phyloP scores from a whole-genome alignment of 352 stramenopile species.

The Globisporangium sylvaticum region DNA sequence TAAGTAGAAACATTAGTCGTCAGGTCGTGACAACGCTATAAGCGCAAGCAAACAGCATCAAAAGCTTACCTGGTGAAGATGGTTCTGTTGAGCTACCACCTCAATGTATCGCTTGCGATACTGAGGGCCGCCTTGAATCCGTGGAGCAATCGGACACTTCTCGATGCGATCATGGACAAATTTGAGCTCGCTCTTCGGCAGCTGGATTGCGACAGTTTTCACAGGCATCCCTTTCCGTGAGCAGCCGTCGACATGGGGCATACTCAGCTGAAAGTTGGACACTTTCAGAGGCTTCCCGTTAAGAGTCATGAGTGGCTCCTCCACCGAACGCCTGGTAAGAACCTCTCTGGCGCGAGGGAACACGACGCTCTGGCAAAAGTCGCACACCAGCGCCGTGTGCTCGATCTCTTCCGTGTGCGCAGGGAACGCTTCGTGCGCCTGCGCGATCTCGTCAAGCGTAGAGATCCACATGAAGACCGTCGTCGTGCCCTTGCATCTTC shows the following conservation, averaged over 20 bases:
- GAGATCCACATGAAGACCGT: conserved; percentile 70
- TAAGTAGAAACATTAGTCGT: background rate
- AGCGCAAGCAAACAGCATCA: background rate
- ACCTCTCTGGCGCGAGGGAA: conserved; percentile 71
- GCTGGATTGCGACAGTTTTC: conserved; percentile 53
- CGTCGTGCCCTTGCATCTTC: conserved; percentile 73
- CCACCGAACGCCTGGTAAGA: conserved; percentile 53
- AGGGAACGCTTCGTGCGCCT: conserved; percentile 68
- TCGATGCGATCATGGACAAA: conserved; percentile 81
- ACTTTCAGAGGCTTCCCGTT: conserved; percentile 69
- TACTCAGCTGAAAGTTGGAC: conserved; percentile 83
- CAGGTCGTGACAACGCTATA: background rate
- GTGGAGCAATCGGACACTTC: conserved; percentile 54
- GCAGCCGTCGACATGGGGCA: conserved; percentile 86
- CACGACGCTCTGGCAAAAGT: conserved; percentile 64
- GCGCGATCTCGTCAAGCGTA: conserved; percentile 58
- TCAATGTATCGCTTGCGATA: conserved; percentile 57
- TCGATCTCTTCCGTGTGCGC: conserved; percentile 57
- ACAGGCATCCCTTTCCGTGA: conserved; percentile 79
- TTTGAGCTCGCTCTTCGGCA: conserved; percentile 85
- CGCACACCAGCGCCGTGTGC: conserved; percentile 70
- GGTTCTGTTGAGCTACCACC: conserved; percentile 62
- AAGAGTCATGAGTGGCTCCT: conserved; percentile 44
- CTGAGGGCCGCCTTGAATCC: conserved; percentile 53
- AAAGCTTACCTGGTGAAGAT: conserved; percentile 62